These are phyloP conservation scores for Penicillium aurantiogriseum DNA, from an alignment of 2,329 filamentous ascomycete genomes.

Conservation along the genomic window DNA sequence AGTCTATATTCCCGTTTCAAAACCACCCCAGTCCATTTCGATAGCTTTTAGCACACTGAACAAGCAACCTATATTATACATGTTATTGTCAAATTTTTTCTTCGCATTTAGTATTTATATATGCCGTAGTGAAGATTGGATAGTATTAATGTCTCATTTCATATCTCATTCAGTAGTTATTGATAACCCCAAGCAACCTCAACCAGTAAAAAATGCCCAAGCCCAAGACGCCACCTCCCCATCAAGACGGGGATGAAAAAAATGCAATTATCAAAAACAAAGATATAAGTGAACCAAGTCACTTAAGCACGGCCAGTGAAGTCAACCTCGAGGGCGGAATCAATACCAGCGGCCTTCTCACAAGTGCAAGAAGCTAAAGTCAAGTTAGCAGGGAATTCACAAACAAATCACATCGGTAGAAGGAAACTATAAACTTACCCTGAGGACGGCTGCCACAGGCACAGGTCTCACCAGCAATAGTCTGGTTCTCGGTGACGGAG, in stretches of 20 bases:
- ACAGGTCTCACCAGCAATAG: conserved; percentile 62
- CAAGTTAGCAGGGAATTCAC: conserved; percentile 14
- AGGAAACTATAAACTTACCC: conserved; percentile 51
- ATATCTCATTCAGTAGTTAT: neutral
- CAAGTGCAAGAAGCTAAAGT: conserved; percentile 71
- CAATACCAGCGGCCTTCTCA: conserved; percentile 66
- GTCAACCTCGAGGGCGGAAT: conserved; percentile 71
- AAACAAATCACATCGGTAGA: neutral
- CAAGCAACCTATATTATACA: too few species aligned
- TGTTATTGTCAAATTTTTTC: too few species aligned
- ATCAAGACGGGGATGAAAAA: neutral
- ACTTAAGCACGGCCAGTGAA: conserved; percentile 67
- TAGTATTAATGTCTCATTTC: neutral
- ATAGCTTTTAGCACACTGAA: neutral
- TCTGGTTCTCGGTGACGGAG: conserved; percentile 66
- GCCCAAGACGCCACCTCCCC: conserved; percentile 5
- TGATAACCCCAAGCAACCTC: neutral
- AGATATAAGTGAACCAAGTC: neutral
- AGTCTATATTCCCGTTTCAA: too few species aligned
- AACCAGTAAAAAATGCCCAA: conserved; percentile 4
- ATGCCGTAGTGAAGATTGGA: neutral
- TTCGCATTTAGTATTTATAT: neutral
- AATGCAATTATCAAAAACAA: conserved; percentile 12
- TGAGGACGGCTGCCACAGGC: conserved; percentile 73
- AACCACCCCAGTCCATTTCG: neutral